Conservation (phyloP, 164 flowering plant genomes). For the Macadamia integrifolia region DNA sequence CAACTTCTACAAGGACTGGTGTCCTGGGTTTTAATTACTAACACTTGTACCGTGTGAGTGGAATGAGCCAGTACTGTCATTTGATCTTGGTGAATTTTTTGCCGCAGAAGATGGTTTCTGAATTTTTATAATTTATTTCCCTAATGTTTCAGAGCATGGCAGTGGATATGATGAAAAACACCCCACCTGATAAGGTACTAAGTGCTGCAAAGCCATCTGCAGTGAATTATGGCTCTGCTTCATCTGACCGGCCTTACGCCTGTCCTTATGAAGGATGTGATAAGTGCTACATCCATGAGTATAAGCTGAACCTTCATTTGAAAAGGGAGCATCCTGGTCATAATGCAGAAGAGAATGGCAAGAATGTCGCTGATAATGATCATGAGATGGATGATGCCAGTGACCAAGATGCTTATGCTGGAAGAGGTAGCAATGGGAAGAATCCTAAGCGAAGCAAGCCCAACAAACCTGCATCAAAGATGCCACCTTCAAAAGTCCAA, state of each 20-base stretch:
- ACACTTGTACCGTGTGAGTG: background rate
- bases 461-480: constrained; percentile 50
- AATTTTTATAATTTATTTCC: background rate
- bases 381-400: constrained; percentile 85
- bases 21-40: too few species aligned
- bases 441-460: constrained; percentile 49
- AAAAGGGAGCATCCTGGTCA: constrained; percentile 91
- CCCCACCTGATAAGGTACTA: constrained; percentile 55
- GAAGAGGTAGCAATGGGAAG: constrained; percentile 46
- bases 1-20: too few species aligned
- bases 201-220: constrained; percentile 49
- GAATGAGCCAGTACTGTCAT: background rate
- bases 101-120: background rate
- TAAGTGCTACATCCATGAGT: constrained; percentile 92
- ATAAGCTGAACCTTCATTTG: constrained; percentile 91
- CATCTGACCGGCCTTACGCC: constrained; percentile 81
- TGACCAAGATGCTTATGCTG: constrained; percentile 62
- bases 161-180: constrained; percentile 42
- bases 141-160: constrained; percentile 25
- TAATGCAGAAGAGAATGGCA: constrained; percentile 63
- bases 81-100: background rate
- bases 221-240: constrained; percentile 51
- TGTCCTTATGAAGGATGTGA: constrained; percentile 94
- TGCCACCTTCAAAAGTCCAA: constrained; percentile 52
- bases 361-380: constrained; percentile 38